phyloP scores from a whole-genome alignment of 179 eudicot species.

The Silene coronaria region DNA sequence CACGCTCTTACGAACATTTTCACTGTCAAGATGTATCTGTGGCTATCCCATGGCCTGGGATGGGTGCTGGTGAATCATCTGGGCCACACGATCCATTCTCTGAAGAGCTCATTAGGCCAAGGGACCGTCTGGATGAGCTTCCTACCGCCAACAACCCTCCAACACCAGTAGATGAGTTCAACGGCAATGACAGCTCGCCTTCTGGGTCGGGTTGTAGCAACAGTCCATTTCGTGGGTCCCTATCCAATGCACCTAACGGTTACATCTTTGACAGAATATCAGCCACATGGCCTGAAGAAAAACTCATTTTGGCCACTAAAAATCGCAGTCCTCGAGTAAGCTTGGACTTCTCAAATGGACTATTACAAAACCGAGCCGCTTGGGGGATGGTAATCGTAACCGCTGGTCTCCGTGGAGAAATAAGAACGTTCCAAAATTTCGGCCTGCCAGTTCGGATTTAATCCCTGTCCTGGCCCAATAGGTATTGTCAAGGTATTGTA shows the following conservation, averaged over 20 bases:
- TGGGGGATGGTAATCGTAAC: slow-evolving; percentile 92
- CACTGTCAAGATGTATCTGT: slow-evolving; percentile 78
- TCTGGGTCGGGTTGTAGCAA: slow-evolving; percentile 45
- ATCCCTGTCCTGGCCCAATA: not conserved
- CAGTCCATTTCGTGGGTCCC: slow-evolving; percentile 62
- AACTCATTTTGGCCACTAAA: slow-evolving; percentile 48
- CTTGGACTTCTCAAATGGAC: slow-evolving; percentile 58
- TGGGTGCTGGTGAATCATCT: slow-evolving; percentile 27
- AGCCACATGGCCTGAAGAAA: slow-evolving; percentile 95
- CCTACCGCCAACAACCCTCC: slow-evolving; percentile 53
- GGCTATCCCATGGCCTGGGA: slow-evolving; percentile 92
- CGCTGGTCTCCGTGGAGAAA: slow-evolving; percentile 75
- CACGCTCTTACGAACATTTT: slow-evolving; percentile 70
- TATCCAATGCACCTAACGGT: slow-evolving; percentile 54
- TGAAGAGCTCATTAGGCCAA: slow-evolving; percentile 26
- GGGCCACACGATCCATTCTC: slow-evolving; percentile 29
- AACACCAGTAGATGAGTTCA: slow-evolving; percentile 57
- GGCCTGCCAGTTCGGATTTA: slow-evolving; percentile 68
- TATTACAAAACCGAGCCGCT: slow-evolving; percentile 49
- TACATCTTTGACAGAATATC: slow-evolving; percentile 77
- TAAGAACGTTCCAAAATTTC: slow-evolving; percentile 79
- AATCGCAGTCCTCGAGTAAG: slow-evolving; percentile 59
- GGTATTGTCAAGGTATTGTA: slow-evolving; percentile 14
- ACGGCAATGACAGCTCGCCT: slow-evolving; percentile 44
- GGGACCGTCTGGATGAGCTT: slow-evolving; percentile 35